Evolutionary conservation across 164 flowering plant genomes (phyloP), one percentile per base, ranked within the genome.

Genomic region (Vitis labrusca): DNA sequence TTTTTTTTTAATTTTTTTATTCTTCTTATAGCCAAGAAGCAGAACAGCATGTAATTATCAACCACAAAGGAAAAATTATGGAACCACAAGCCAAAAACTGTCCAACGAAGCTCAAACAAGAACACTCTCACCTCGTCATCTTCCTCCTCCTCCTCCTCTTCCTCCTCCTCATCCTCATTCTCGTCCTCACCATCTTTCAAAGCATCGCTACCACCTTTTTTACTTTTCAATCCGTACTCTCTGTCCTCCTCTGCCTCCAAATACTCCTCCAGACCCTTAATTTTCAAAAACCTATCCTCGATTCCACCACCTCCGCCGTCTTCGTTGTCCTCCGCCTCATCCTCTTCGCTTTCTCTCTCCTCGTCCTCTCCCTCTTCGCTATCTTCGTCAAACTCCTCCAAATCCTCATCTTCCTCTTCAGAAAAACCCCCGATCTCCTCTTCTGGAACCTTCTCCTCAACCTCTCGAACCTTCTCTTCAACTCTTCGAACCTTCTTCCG

Each of bases 211-310:
- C 64, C 70, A 19, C 14, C 30, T 55, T 47, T 13, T 17, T 47
- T 10, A 49, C 3, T 71, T 59, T 71, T 61, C 51, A 78, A 69
- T 5, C 94, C 97, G 68, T 79, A 89, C 67, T 90, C 97, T 61
- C 81, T 71, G 14, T 76, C 92, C 70, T 91, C 98, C 30, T 79
- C 94, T 15, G 86, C 82, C 71, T 85, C 91, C 81, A 91, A 62
- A 82, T 64, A 91, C 78, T 88, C 82, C 74, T 86, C 82, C 86
- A 91, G 77, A 9, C 90, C 94, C 77, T 90, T 85, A 27, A 89
- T 78, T 81, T 85, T 89, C 76, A 93, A 76, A 82, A 93, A 93
- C 77, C 61, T 58, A 80, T 91, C 97, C 68, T 93, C 97, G 54
- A 93, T 77, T 29, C 85, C 91, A 3, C 64, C 79, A 10, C 16